These are phyloP conservation scores for Tuber brumale DNA, from an alignment of 495 filamentous ascomycete genomes.

Conservation along the genomic window DNA sequence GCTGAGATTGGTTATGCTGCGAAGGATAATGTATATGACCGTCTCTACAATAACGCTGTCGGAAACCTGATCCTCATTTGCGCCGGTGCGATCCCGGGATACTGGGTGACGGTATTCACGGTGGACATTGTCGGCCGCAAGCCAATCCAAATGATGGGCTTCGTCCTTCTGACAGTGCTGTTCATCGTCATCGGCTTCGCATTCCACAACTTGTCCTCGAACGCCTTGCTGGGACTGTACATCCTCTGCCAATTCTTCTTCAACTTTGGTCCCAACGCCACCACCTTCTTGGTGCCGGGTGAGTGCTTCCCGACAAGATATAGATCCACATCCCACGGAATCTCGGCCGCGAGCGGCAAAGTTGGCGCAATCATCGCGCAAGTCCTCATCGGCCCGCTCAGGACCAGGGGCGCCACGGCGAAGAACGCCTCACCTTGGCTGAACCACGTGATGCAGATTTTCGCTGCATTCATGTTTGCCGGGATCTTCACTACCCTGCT, in stretches of 20 bases:
- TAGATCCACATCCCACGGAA: constrained; percentile 73
- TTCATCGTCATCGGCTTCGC: constrained; percentile 70
- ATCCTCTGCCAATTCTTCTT: constrained; percentile 82
- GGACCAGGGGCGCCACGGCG: constrained; percentile 45
- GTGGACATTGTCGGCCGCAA: constrained; percentile 72
- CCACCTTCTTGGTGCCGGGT: constrained; percentile 84
- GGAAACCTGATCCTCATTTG: constrained; percentile 70
- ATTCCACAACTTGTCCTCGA: constrained; percentile 53
- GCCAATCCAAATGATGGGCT: constrained; percentile 71
- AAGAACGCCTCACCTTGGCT: constrained; percentile 56
- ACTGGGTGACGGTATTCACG: constrained; percentile 65
- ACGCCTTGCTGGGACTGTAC: constrained; percentile 62
- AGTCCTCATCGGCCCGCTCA: constrained; percentile 50
- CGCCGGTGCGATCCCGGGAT: constrained; percentile 71
- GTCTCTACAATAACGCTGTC: constrained; percentile 62
- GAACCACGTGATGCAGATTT: constrained; percentile 73
- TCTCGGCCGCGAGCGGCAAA: constrained; percentile 78
- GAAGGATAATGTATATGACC: constrained; percentile 58
- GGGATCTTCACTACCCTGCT: constrained; percentile 60
- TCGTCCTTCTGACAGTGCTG: constrained; percentile 64
- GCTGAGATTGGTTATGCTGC: constrained; percentile 58
- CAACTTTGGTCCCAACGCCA: constrained; percentile 82
- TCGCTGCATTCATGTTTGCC: constrained; percentile 67
- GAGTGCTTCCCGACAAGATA: constrained; percentile 88
- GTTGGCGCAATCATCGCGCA: constrained; percentile 65